phyloP scores from a whole-genome alignment of 345 rosid genomes.

The Rhizophora apiculata region DNA sequence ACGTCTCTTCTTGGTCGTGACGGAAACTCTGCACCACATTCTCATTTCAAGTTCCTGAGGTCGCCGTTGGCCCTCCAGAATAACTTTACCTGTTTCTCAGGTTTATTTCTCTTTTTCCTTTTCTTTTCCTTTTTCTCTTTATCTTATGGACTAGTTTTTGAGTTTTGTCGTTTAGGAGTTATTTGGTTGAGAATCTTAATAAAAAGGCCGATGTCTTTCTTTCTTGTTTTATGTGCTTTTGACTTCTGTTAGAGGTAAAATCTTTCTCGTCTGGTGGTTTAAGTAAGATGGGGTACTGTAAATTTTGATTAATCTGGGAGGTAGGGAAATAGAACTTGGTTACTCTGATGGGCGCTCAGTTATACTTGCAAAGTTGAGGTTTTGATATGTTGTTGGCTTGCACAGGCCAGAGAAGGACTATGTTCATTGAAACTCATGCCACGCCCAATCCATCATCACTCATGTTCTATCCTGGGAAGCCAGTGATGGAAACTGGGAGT shows the following conservation, averaged over 20 bases:
- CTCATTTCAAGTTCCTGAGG: conserved; percentile 11
- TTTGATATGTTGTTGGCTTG: conserved; percentile 5
- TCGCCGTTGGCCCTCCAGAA: conserved; percentile 7
- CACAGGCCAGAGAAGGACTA: conserved; percentile 81
- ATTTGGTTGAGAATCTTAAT: not conserved
- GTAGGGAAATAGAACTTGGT: no score
- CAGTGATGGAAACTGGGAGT: conserved; percentile 92
- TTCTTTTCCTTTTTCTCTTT: not conserved
- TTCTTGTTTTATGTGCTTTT: no score
- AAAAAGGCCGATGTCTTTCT: not conserved
- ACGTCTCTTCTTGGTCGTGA: conserved; percentile 15
- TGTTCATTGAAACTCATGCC: conserved; percentile 87
- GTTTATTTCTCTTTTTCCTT: conserved; percentile 21
- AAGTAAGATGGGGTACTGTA: no score
- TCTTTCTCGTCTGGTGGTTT: no score
- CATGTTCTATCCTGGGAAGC: conserved; percentile 90
- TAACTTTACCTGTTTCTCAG: conserved; percentile 38
- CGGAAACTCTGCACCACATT: not conserved
- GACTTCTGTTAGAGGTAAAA: no score
- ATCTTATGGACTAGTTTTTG: not conserved
- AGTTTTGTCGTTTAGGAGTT: not conserved
- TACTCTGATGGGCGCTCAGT: no score
- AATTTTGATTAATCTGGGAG: no score
- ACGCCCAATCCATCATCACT: conserved; percentile 96
- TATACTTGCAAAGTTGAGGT: not conserved